Evolutionary conservation across 1,139 yeast species (phyloP), one percentile per base, ranked within the genome.

Genomic region (Oligophagozyma castellii): DNA sequence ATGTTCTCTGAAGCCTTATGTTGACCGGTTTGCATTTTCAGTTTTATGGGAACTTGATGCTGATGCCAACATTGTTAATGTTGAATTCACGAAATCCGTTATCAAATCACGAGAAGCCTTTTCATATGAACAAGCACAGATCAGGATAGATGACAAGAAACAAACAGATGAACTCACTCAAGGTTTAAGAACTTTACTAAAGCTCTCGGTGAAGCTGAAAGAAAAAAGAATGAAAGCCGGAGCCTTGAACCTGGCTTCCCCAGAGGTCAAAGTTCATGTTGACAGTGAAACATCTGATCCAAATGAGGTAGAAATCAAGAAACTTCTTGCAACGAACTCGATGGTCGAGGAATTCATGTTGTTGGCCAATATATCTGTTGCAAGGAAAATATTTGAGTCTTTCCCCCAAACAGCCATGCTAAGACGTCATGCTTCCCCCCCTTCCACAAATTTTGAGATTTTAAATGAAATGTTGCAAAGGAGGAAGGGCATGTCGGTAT

Each of bases 321-420:
- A 81, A 50, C 59, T 81, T 16, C 65, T 79, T 29, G 98, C 83
- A 33, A 89, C 98, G 2, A 92, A 89, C 52, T 86, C 96, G 3
- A 63, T 92, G 33, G 99, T 92, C 35, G 99, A 92, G 56, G 99
- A 92, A 56, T 92, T 92, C 56, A 92, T 92, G 99, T 67, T 92
- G 67, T 65, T 92, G 43, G 99, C 98, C 31, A 92, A 92, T 50
- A 89, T 86, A 32, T 76, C 94, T 11, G 99, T 92, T 14, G 98
- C 98, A 3, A 67, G 83, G 47, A 83, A 80, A 53, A 89, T 89
- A 27, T 81, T 73, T 53, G 93, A 83, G 35, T 75, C 94, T 2
- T 89, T 76, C 53, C 98, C 98, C 5, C 98, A 92, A 56, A 86
- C 95, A 5, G 98, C 99, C 11, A 84, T 89, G 95, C 63, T 89